Conservation (phyloP, 805 yeast genomes). For the Wickerhamiella australiensis region DNA sequence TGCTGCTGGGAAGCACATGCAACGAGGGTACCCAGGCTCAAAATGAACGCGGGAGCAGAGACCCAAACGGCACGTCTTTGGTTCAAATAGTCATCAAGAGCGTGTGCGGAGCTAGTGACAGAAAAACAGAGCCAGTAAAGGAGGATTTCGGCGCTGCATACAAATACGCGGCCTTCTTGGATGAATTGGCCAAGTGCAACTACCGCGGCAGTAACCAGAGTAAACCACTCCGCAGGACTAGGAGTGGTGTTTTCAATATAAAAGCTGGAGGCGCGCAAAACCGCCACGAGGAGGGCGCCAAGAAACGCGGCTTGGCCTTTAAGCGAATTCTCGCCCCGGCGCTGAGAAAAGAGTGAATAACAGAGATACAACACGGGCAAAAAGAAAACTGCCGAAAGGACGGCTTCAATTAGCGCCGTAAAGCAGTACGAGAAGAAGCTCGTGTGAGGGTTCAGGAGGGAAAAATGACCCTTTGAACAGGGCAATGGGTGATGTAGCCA, state of each 20-base stretch:
- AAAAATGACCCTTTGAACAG: constrained; percentile 12
- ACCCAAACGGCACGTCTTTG: background rate
- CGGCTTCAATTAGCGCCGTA: constrained; percentile 15
- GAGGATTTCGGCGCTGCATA: constrained; percentile 18
- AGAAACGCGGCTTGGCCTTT: constrained; percentile 18
- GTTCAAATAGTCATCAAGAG: constrained; percentile 16
- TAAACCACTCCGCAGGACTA: constrained; percentile 12
- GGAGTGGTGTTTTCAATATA: constrained; percentile 10
- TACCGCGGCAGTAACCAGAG: constrained; percentile 11
- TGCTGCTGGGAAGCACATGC: constrained; percentile 14
- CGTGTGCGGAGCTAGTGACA: constrained; percentile 13
- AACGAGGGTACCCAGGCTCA: constrained; percentile 9
- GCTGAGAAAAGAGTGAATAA: constrained; percentile 14
- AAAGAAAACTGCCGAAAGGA: constrained; percentile 10
- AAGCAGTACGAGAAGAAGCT: constrained; percentile 20
- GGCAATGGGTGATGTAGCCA: constrained; percentile 9
- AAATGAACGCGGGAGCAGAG: constrained; percentile 1
- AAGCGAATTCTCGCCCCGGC: constrained; percentile 14
- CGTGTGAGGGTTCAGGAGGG: constrained; percentile 19
- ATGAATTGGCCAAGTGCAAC: constrained; percentile 15
- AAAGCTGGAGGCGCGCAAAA: constrained; percentile 13
- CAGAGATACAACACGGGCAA: constrained; percentile 15
- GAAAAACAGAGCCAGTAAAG: constrained; percentile 20
- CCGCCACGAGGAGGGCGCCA: constrained; percentile 14
- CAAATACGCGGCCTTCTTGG: constrained; percentile 24